These are phyloP conservation scores for Protomyces arabidopsidicola DNA, from an alignment of 1,139 yeast genomes.

Conservation along the genomic window DNA sequence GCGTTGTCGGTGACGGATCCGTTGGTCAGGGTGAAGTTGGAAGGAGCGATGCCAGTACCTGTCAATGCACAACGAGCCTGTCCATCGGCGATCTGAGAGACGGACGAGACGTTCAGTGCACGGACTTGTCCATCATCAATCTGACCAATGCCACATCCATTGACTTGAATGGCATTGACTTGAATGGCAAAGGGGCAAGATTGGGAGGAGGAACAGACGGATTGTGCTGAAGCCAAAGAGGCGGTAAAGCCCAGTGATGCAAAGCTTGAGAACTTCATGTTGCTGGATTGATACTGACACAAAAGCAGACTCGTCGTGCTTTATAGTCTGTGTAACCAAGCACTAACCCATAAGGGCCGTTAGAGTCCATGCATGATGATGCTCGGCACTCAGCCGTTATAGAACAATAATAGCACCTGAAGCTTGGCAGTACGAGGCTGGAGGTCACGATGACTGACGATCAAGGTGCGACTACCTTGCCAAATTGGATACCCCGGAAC, in stretches of 20 bases:
- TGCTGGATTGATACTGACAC: background rate
- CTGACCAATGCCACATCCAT: constrained; percentile 2
- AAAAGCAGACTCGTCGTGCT: too few relatives aligned
- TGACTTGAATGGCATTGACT: background rate
- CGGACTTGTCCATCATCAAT: constrained; percentile 15
- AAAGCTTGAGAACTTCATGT: background rate
- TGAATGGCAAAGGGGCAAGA: constrained; percentile 1
- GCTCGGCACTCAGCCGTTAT: too few relatives aligned
- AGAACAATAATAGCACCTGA: too few relatives aligned
- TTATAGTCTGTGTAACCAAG: too few relatives aligned
- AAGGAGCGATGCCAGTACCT: background rate
- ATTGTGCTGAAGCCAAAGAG: background rate
- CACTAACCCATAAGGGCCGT: too few relatives aligned
- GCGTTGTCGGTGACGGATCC: constrained; percentile 18
- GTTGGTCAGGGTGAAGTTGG: constrained; percentile 13
- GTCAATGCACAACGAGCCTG: constrained; percentile 16
- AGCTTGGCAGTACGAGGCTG: too few relatives aligned
- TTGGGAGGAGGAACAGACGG: background rate
- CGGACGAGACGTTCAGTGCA: background rate
- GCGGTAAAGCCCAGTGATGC: background rate
- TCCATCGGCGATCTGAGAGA: constrained; percentile 18
- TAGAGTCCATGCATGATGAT: too few relatives aligned
- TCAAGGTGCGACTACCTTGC: too few relatives aligned
- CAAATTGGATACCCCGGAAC: too few relatives aligned
- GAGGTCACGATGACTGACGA: too few relatives aligned